Conservation (phyloP, 805 yeast genomes). For the Blastobotrys americana region DNA sequence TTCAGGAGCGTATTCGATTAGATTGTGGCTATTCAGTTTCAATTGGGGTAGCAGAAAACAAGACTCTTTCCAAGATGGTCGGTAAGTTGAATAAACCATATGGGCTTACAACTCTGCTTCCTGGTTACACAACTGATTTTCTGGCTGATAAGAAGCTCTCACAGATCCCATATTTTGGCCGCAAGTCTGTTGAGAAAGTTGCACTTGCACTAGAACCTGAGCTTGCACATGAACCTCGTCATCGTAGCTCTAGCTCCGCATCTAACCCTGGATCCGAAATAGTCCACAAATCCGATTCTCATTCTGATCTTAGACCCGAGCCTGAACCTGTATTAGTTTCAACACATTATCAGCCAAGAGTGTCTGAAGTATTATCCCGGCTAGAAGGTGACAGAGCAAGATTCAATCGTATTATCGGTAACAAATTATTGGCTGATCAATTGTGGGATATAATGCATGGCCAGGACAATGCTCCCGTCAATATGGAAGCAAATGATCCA, state of each 20-base stretch:
- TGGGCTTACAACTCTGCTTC: constrained; percentile 25
- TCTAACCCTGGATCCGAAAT: not conserved
- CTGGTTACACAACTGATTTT: constrained; percentile 21
- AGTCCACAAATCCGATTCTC: too few relatives aligned
- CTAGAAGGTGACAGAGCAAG: not conserved
- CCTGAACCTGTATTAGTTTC: too few relatives aligned
- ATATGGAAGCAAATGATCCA: constrained; percentile 16
- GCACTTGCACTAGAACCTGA: not conserved
- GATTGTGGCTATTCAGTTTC: constrained; percentile 27
- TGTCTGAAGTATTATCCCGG: not conserved
- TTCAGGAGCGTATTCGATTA: constrained; percentile 22
- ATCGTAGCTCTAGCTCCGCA: not conserved
- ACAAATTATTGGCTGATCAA: not conserved
- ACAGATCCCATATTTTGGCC: constrained; percentile 27
- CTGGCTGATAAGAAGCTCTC: constrained; percentile 13
- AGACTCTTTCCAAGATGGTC: constrained; percentile 27
- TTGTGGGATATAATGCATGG: constrained; percentile 19
- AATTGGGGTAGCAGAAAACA: constrained; percentile 27
- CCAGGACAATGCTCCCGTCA: constrained; percentile 12
- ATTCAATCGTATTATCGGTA: not conserved
- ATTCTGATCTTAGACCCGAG: too few relatives aligned
- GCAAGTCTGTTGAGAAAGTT: constrained; percentile 14
- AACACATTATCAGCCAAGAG: constrained; percentile 1
- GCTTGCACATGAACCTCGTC: not conserved
- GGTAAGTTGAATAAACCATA: constrained; percentile 26